Evolutionary conservation across 257 asterid genomes (phyloP).

Genomic region (Plantago major): DNA sequence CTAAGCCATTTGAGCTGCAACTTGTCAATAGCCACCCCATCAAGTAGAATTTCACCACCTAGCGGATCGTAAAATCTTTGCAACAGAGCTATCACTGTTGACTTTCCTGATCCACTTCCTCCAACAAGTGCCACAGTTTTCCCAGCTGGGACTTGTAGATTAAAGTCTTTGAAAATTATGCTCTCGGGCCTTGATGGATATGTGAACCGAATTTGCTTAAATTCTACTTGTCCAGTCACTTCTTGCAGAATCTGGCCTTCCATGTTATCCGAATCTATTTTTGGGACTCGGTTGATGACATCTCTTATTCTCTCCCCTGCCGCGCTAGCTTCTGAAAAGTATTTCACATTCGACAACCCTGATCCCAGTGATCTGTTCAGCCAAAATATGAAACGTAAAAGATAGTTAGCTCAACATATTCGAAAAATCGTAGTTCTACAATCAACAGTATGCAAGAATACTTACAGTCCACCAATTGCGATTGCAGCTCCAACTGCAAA

Average conservation of each 20-base stretch:
- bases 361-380: slow-evolving; percentile 49
- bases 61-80: slow-evolving; percentile 83
- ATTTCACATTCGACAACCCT: slow-evolving; percentile 47
- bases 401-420: neutral
- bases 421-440: too few relatives aligned
- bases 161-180: slow-evolving; percentile 60
- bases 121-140: slow-evolving; percentile 83
- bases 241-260: slow-evolving; percentile 37
- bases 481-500: slow-evolving; percentile 60
- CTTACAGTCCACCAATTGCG: slow-evolving; percentile 59
- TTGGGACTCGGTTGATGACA: slow-evolving; percentile 45
- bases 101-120: slow-evolving; percentile 92
- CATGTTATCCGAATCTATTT: slow-evolving; percentile 44
- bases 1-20: slow-evolving; percentile 88
- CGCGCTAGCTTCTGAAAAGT: slow-evolving; percentile 55
- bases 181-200: slow-evolving; percentile 84
- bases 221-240: slow-evolving; percentile 61
- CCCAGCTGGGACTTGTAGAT: slow-evolving; percentile 59
- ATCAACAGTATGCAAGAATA: neutral
- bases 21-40: slow-evolving; percentile 66
- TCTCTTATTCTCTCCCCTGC: slow-evolving; percentile 50
- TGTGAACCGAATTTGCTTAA: slow-evolving; percentile 50
- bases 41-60: slow-evolving; percentile 41
- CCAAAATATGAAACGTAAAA: neutral
- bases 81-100: slow-evolving; percentile 69